A percentile compares a stretch with the other conserved stretches of the same genome.
Evolutionary conservation across 768 basidiomycete genomes (phyloP).

Genomic region (Mycena albidolilacea): DNA sequence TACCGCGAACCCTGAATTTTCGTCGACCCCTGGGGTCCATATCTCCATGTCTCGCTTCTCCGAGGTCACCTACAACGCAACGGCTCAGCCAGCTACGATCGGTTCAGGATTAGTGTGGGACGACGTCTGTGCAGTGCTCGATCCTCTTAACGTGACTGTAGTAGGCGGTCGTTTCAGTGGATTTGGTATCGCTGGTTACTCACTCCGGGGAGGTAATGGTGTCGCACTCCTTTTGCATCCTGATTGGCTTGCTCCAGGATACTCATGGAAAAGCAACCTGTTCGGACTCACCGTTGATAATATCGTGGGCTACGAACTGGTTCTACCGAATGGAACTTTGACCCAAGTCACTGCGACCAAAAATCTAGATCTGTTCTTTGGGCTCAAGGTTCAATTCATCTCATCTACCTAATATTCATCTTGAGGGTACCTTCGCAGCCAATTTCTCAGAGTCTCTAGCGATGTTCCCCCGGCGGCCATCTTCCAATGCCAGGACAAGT

Average conservation of each 20-base stretch:
- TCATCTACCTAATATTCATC: neutral
- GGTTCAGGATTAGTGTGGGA: slow-evolving; percentile 56
- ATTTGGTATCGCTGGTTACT: slow-evolving; percentile 59
- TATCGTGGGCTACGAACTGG: slow-evolving; percentile 56
- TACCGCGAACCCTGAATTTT: slow-evolving; percentile 49
- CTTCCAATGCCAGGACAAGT: slow-evolving; percentile 38
- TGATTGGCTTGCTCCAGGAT: slow-evolving; percentile 49
- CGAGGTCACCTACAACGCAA: slow-evolving; percentile 44
- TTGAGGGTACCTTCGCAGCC: neutral
- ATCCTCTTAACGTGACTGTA: slow-evolving; percentile 49
- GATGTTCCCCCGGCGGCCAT: slow-evolving; percentile 25
- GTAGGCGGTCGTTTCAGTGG: slow-evolving; percentile 45
- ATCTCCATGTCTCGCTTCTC: slow-evolving; percentile 53
- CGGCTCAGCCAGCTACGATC: slow-evolving; percentile 38
- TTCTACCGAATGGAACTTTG: slow-evolving; percentile 57
- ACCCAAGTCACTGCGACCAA: slow-evolving; percentile 48
- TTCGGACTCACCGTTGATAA: slow-evolving; percentile 60
- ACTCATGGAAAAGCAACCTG: slow-evolving; percentile 61
- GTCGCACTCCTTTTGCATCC: neutral
- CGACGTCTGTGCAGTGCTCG: slow-evolving; percentile 58
- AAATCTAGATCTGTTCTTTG: slow-evolving; percentile 59
- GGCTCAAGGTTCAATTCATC: slow-evolving; percentile 39
- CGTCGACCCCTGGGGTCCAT: slow-evolving; percentile 59
- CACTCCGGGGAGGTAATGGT: slow-evolving; percentile 58
- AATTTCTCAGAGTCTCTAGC: slow-evolving; percentile 2